Base-by-base conservation (phyloP, 805 yeast species). In the Hanseniaspora valbyensis region DNA sequence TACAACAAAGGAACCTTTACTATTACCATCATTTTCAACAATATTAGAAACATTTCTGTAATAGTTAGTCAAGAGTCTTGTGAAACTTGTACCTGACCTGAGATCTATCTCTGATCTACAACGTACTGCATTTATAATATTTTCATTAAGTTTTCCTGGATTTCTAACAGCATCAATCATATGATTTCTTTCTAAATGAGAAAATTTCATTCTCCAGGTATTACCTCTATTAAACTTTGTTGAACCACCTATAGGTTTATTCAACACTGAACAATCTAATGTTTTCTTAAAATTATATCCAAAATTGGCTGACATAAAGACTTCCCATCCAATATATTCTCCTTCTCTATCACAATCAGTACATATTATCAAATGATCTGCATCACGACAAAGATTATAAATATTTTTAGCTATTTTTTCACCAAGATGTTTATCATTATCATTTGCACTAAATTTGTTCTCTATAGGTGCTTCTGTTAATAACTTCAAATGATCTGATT, bases 311-410 rank as follows among this genome's bases (percentile, higher is more conserved):
- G 80, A 81, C 49, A 78, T 72, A 32, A 77, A 71, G 14, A 94
- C 78, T 58, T 89, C 95, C 68, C 73, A 78, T 0, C 96, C 97
- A 52, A 89, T 89, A 63, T 79, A 83, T 63, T 89, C 97, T 1
- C 97, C 97, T 62, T 89, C 97, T 33, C 96, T 71, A 71, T 89
- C 97, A 66, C 98, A 92, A 72, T 92, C 99, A 0, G 98, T 92
- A 97, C 98, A 92, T 7, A 92, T 86, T 84, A 87, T 85, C 50
- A 92, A 66, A 36, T 68, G 68, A 48, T 78, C 75, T 4, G 85
- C 76, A 18, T 59, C 59, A 37, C 80, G 63, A 4, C 88, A 83
- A 60, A 87, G 87, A 3, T 64, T 64, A 28, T 73, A 63, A 44
- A 92, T 86, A 60, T 90, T 92, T 10, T 69, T 65, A 2, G 81